phyloP scores from a whole-genome alignment of 2,329 filamentous ascomycete species.

The Cercospora berteroae region DNA sequence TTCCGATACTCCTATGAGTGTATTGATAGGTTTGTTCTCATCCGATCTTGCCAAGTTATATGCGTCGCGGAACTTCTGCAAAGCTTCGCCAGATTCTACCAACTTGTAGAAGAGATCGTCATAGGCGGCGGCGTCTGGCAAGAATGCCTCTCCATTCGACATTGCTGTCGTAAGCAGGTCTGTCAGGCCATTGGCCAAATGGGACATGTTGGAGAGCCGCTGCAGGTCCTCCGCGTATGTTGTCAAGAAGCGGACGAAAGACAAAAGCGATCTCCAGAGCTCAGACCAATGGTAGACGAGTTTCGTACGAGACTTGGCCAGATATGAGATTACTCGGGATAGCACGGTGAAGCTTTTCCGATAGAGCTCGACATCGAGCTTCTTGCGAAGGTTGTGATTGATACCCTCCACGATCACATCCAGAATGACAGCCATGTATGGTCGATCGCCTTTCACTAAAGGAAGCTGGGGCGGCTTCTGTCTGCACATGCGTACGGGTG shows the following conservation, averaged over 20 bases:
- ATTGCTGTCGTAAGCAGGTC: slow-evolving; percentile 81
- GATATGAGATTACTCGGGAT: slow-evolving; percentile 76
- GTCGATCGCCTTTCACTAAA: slow-evolving; percentile 64
- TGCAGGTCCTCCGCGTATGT: slow-evolving; percentile 80
- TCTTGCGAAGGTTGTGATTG: slow-evolving; percentile 86
- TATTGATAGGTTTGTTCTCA: slow-evolving; percentile 69
- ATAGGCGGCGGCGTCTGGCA: slow-evolving; percentile 82
- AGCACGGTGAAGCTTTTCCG: slow-evolving; percentile 75
- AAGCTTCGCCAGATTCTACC: slow-evolving; percentile 81
- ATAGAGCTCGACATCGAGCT: slow-evolving; percentile 73
- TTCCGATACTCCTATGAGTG: slow-evolving; percentile 73
- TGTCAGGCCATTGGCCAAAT: slow-evolving; percentile 72
- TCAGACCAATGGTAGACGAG: slow-evolving; percentile 92
- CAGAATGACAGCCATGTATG: slow-evolving; percentile 72
- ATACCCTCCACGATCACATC: slow-evolving; percentile 88
- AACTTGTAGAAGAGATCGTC: slow-evolving; percentile 99
- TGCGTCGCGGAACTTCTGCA: slow-evolving; percentile 76
- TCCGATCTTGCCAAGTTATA: slow-evolving; percentile 54
- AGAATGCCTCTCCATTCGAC: slow-evolving; percentile 82
- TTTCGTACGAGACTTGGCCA: slow-evolving; percentile 77
- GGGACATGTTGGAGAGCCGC: slow-evolving; percentile 64
- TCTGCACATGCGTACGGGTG: slow-evolving; percentile 76
- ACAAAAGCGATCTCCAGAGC: slow-evolving; percentile 83
- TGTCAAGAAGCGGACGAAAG: slow-evolving; percentile 84
- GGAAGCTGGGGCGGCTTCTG: slow-evolving; percentile 86